A percentile compares a stretch with the other conserved stretches of the same genome.
Conservation (phyloP, 2,329 filamentous ascomycete genomes). For the Fusarium camptoceras region DNA sequence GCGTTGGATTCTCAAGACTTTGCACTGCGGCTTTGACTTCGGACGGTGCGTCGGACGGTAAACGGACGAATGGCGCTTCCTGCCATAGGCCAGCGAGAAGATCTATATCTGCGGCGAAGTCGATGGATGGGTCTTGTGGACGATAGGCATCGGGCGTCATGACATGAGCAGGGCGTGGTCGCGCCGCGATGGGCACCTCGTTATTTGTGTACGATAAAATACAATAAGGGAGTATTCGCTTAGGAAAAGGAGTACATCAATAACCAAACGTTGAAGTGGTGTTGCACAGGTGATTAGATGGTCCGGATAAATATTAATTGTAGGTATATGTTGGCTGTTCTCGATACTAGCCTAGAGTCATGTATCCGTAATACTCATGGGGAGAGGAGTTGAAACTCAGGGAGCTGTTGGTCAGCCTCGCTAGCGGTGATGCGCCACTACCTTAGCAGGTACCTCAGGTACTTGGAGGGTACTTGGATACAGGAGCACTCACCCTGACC, state of each 20-base stretch:
- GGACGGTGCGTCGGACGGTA: conserved; percentile 70
- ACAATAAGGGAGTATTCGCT: background rate
- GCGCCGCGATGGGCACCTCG: conserved; percentile 25
- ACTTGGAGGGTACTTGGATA: background rate
- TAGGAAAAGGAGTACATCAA: conserved; percentile 1
- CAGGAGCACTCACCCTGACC: background rate
- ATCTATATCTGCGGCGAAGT: conserved; percentile 56
- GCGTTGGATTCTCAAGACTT: conserved; percentile 70
- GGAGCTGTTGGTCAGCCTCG: conserved; percentile 36
- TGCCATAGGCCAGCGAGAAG: conserved; percentile 71
- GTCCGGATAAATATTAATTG: background rate
- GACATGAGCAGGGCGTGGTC: conserved; percentile 35
- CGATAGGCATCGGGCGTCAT: conserved; percentile 43
- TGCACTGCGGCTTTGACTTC: conserved; percentile 67
- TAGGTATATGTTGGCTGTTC: background rate
- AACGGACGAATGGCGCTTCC: conserved; percentile 67
- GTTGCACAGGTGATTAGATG: background rate
- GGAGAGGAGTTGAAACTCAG: conserved; percentile 9
- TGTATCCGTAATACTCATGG: background rate
- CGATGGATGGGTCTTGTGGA: conserved; percentile 29
- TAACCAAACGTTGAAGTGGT: background rate
- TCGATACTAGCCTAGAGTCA: background rate
- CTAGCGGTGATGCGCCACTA: conserved; percentile 31
- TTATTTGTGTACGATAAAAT: background rate
- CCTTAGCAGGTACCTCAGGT: background rate